Base-by-base conservation (phyloP, 371 early-diverging fungal genomes). In the Mucor circinelloides region DNA sequence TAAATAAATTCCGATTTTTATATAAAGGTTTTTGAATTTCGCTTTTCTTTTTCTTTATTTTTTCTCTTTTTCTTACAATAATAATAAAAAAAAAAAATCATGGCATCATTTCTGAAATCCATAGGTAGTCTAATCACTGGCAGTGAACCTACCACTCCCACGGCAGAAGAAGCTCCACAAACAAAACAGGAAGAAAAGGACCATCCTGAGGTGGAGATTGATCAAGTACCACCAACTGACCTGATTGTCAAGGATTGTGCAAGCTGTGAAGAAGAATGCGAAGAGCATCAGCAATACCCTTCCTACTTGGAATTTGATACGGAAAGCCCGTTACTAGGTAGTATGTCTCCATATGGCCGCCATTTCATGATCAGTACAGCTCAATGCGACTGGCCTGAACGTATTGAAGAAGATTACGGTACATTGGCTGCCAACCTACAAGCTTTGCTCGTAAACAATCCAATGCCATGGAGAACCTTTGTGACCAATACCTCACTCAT, bases 311-410 rank as follows among this genome's bases (percentile, higher is more conserved):
- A 86, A 15, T 85, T 94, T 31, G 92, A 92, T 60, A 64, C 58
- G 1, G 78, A 76, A 0, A 32, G 76, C 0, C 82, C 86, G 0
- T 69, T 93, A 21, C 61, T 87, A 30, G 83, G 87, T n/a, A 81
- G 91, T 19, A 86, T 89, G 74, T 89, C 88, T 52, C 90, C 93
- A 9, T 92, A 93, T 72, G 78, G 80, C 17, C 87, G 89, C 10
- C 93, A 92, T 70, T 76, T 91, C 57, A 73, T 92, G 74, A 86
- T 91, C 64, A 76, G 85, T 57, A 90, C 87, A 0, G 92, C 92
- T 6, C 72, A 78, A 44, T 79, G 83, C 0, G 85, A 85, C 38
- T 92, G 94, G 92, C 70, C 80, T 0, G 78, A 81, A 27, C 69
- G 79, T 19, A 83, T 93, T 30, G 90, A 90, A 34, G 86, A 87